These are phyloP conservation scores for Ashbya aceris DNA, from an alignment of 1,139 yeast genomes.

Conservation along the genomic window DNA sequence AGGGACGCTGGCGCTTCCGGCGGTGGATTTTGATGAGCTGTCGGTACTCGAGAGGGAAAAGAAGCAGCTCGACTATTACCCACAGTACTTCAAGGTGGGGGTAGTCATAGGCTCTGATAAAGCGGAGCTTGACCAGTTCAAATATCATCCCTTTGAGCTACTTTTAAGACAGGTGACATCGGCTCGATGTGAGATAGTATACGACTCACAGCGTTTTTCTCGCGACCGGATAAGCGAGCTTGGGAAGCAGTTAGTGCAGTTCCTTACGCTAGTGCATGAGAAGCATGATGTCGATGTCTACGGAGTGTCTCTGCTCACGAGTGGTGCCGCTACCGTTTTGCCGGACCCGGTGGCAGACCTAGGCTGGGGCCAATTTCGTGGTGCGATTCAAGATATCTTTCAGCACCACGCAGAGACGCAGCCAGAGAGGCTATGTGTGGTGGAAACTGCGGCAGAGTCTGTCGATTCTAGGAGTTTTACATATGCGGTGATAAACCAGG, in stretches of 20 bases:
- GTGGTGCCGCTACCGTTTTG: constrained; percentile 45
- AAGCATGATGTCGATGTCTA: constrained; percentile 40
- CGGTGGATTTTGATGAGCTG: constrained; percentile 48
- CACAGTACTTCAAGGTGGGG: constrained; percentile 45
- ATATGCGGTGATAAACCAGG: constrained; percentile 78
- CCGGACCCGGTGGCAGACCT: constrained; percentile 86
- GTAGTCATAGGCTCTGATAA: constrained; percentile 13
- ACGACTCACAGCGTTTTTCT: constrained; percentile 70
- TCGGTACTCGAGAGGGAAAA: constrained; percentile 41
- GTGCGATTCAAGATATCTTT: constrained; percentile 94
- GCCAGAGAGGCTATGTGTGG: constrained; percentile 84
- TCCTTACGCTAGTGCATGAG: constrained; percentile 34
- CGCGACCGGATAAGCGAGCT: constrained; percentile 58
- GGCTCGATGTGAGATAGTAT: constrained; percentile 28
- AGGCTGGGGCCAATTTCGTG: constrained; percentile 86
- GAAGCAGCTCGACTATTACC: constrained; percentile 46
- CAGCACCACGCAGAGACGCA: constrained; percentile 69
- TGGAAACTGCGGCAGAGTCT: constrained; percentile 67
- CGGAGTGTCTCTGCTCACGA: constrained; percentile 57
- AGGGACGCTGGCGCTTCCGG: constrained; percentile 38
- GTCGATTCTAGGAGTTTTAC: constrained; percentile 63
- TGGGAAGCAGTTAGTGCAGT: constrained; percentile 63
- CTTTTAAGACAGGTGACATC: constrained; percentile 16
- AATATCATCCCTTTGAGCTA: constrained; percentile 24
- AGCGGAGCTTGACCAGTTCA: constrained; percentile 17